A percentile compares a stretch with the other conserved stretches of the same genome.
phyloP scores from a whole-genome alignment of 2,329 filamentous ascomycete species.

The Furcasterigmium furcatum region DNA sequence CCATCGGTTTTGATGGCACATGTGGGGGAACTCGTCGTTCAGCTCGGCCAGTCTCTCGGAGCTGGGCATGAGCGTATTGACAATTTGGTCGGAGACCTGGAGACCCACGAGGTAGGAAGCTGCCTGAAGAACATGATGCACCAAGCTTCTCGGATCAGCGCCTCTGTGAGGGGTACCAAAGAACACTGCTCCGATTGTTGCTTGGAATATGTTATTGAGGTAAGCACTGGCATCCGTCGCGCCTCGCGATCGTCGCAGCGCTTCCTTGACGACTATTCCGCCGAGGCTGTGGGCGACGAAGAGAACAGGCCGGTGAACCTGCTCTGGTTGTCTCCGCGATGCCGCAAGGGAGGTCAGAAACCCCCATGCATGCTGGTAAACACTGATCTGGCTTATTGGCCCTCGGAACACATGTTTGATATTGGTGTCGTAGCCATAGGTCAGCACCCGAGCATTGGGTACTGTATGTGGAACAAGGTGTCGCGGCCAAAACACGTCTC shows the following conservation, averaged over 20 bases:
- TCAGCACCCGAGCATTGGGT: constrained; percentile 20
- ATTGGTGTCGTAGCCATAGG: constrained; percentile 24
- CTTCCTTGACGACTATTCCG: constrained; percentile 26
- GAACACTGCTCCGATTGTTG: constrained; percentile 24
- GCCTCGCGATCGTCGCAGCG: constrained; percentile 8
- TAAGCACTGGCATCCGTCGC: constrained; percentile 4
- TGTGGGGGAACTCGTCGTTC: constrained; percentile 22
- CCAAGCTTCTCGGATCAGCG: constrained; percentile 14
- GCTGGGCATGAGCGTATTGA: constrained; percentile 25
- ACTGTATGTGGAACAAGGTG: constrained; percentile 16
- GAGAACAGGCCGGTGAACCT: constrained; percentile 17
- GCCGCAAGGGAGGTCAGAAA: constrained; percentile 28
- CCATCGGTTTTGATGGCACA: constrained; percentile 24
- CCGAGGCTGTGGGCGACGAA: constrained; percentile 30
- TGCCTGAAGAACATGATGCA: constrained; percentile 15
- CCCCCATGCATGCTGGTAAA: constrained; percentile 28
- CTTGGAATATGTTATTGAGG: constrained; percentile 13
- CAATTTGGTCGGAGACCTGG: constrained; percentile 25
- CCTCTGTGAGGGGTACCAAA: constrained; percentile 29
- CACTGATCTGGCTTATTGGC: constrained; percentile 19
- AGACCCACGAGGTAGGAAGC: constrained; percentile 14
- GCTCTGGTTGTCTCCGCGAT: constrained; percentile 14
- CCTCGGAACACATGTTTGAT: constrained; percentile 18
- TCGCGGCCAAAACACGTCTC: constrained; percentile 16
- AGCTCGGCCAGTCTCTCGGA: constrained; percentile 26